A percentile compares a stretch with the other conserved stretches of the same genome.
Evolutionary conservation across 2,329 filamentous ascomycete species (phyloP).

Genomic region (Neopestalotiopsis sp.): DNA sequence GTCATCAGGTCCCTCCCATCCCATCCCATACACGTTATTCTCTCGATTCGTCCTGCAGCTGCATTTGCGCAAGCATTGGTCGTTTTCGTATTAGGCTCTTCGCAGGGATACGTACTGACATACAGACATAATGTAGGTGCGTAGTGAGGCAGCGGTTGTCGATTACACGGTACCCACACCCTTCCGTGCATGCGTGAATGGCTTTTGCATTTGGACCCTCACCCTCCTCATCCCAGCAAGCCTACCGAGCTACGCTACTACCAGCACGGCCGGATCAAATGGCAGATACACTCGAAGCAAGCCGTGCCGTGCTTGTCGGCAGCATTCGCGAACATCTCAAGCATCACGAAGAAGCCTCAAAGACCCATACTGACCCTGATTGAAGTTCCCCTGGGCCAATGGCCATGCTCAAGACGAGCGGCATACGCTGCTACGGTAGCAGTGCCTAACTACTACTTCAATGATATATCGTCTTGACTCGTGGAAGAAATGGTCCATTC

Average conservation of each 20-base stretch:
- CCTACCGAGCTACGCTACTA: background rate
- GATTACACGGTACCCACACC: background rate
- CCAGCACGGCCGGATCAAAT: background rate
- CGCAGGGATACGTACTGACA: background rate
- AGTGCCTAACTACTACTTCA: background rate
- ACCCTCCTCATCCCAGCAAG: background rate
- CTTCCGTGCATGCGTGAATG: background rate
- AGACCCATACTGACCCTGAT: background rate
- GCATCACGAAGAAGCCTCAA: background rate
- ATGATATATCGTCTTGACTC: conserved; percentile 7
- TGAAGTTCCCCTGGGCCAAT: background rate
- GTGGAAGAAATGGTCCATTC: conserved; percentile 5
- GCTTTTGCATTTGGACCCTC: background rate
- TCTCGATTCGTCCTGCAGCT: background rate
- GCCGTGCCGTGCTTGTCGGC: background rate
- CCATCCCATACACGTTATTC: background rate
- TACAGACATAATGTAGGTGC: too few relatives aligned
- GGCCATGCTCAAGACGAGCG: background rate
- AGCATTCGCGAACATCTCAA: background rate
- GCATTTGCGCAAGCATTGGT: background rate
- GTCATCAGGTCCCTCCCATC: background rate
- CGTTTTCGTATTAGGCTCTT: background rate
- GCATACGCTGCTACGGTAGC: background rate
- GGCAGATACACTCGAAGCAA: background rate
- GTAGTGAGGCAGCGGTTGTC: background rate